Base-by-base conservation (phyloP, 805 yeast genomes). In the Nakazawaea holstii region DNA sequence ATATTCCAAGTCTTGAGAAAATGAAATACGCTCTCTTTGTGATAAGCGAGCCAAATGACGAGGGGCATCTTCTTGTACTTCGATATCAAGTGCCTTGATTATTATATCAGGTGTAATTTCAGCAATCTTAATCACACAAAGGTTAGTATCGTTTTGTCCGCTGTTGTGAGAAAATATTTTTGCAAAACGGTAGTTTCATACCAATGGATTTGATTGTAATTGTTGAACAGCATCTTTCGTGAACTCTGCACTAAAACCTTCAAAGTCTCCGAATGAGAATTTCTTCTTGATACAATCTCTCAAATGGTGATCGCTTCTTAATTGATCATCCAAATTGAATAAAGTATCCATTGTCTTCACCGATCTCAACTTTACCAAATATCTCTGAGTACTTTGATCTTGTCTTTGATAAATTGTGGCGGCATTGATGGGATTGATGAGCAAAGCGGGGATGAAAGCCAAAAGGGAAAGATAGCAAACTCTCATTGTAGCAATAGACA, bases 41-140 rank as follows among this genome's bases (percentile, higher is more conserved):
- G 89, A 82, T 6, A 85, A 55, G 37, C 89, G 62, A 0, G 80
- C 84, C 49, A 87, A 67, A 57, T 87, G 94, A 42, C 87, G 64
- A 0, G 66, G 61, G 0, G 78, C 74, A 31, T 67, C 57, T 6
- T 57, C 52, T 49, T 77, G 79, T 2, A 59, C 59, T n/a, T 53
- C 59, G 8, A 65, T 59, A 14, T 74, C 84, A 49, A 75, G 75
- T 1, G 89, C 83, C 37, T 73, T 69, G 15, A 89, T 71, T 2
- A 65, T 60, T 10, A 81, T 68, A 61, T 89, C 95, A 10, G 84
- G 84, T 0, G 85, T 80, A 3, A 89, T 70, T 35, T 80, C 85
- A 3, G 80, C 79, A 32, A 89, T 82, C 58, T n/a, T 60, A 40
- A 7, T 15, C 8, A 43, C 4, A 14, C 6, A 20, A 27, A 10